Evolutionary conservation across 495 filamentous ascomycete species (phyloP).

Genomic region (Talaromyces nanjingensis): DNA sequence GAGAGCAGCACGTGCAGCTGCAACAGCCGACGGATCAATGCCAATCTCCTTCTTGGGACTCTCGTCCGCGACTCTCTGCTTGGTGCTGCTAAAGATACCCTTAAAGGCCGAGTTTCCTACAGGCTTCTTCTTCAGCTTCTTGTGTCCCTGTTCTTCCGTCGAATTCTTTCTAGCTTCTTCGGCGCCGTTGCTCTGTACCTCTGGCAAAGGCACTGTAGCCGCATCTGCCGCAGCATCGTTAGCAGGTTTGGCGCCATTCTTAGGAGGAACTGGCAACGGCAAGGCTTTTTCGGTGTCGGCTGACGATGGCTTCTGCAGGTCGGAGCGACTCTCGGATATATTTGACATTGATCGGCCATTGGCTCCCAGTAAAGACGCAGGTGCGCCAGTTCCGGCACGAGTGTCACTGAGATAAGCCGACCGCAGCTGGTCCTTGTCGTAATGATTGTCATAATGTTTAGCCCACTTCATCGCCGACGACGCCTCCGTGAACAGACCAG

Average conservation of each 20-base stretch:
- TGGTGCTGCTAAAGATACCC: constrained; percentile 37
- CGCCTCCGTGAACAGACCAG: constrained; percentile 77
- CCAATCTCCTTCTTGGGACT: constrained; percentile 30
- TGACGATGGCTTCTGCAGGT: constrained; percentile 11
- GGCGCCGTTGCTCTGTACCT: constrained; percentile 11
- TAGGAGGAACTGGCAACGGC: constrained; percentile 28
- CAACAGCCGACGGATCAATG: constrained; percentile 34
- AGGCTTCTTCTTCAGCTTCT: constrained; percentile 43
- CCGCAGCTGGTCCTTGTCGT: constrained; percentile 75
- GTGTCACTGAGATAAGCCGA: constrained; percentile 71
- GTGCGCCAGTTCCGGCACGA: constrained; percentile 57
- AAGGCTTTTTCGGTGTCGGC: constrained; percentile 20
- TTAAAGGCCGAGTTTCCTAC: constrained; percentile 36
- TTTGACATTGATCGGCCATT: constrained; percentile 9
- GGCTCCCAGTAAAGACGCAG: constrained; percentile 17
- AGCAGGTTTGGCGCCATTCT: constrained; percentile 15
- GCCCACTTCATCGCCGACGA: constrained; percentile 96
- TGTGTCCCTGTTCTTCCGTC: constrained; percentile 21
- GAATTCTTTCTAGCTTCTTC: constrained; percentile 22
- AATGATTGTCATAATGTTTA: constrained; percentile 63
- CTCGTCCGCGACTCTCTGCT: constrained; percentile 29
- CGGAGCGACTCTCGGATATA: constrained; percentile 13
- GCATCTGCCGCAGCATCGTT: constrained; percentile 23
- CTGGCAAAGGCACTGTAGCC: constrained; percentile 22
- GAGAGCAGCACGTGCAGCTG: constrained; percentile 45